Conservation (phyloP, 1,139 yeast species). For the Debaryomycetaceae sp. region DNA sequence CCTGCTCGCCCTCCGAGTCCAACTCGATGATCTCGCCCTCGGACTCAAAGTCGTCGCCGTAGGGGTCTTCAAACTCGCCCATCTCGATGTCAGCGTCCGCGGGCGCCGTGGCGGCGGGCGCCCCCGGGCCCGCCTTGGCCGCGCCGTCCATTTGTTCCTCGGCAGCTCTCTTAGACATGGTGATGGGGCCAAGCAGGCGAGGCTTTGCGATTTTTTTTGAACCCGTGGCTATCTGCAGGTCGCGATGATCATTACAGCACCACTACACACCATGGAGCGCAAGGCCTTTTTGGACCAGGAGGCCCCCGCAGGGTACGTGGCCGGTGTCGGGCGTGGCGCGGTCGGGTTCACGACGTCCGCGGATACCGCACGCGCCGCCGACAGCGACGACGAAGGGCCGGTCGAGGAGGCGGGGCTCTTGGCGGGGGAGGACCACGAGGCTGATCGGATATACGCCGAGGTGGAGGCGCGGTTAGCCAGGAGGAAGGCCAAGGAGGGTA, state of each 20-base stretch:
- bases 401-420: background rate
- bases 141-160: constrained; percentile 32
- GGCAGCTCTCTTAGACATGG: constrained; percentile 62
- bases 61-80: constrained; percentile 93
- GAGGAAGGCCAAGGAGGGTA: constrained; percentile 16
- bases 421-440: constrained; percentile 48
- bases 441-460: constrained; percentile 62
- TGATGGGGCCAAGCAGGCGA: too few species aligned
- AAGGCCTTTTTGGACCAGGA: constrained; percentile 75
- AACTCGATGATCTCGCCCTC: constrained; percentile 85
- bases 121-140: constrained; percentile 32
- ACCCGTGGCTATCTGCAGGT: too few species aligned
- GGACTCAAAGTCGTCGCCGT: constrained; percentile 92
- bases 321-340: constrained; percentile 96
- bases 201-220: too few species aligned
- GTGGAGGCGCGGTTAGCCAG: constrained; percentile 55
- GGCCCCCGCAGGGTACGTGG: constrained; percentile 86
- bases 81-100: constrained; percentile 51
- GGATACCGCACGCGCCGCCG: constrained; percentile 51
- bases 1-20: constrained; percentile 62
- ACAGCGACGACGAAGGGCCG: constrained; percentile 29
- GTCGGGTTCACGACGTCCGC: constrained; percentile 86
- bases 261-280: constrained; percentile 34
- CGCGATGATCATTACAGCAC: too few species aligned
- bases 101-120: constrained; percentile 25